phyloP scores from a whole-genome alignment of 1,284 basidiomycete species.

The Tilletiaria anomala region DNA sequence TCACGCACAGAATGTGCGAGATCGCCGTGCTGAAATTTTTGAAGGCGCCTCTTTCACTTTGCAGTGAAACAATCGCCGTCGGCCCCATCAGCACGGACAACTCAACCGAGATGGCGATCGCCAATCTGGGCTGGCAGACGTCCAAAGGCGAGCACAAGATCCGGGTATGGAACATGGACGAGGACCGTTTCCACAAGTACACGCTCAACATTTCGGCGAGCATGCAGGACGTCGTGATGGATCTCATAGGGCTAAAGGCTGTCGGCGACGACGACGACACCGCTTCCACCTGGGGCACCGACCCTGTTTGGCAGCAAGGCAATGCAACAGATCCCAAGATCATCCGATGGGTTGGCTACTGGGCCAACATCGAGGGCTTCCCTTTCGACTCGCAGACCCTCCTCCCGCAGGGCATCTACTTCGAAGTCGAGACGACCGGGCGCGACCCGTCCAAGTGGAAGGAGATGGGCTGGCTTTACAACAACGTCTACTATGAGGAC shows the following conservation, averaged over 20 bases:
- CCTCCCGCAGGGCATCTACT: constrained; percentile 30
- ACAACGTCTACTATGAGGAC: constrained; percentile 22
- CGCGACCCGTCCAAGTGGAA: constrained; percentile 25
- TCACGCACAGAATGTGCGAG: too few relatives aligned
- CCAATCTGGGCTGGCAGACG: constrained; percentile 7
- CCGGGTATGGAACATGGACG: constrained; percentile 19
- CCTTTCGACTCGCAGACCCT: constrained; percentile 12
- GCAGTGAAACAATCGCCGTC: constrained; percentile 32
- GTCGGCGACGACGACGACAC: not conserved
- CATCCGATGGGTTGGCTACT: constrained; percentile 7
- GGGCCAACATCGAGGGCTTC: constrained; percentile 5
- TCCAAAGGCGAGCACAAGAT: constrained; percentile 16
- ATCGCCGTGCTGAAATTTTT: too few relatives aligned
- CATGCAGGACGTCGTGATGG: constrained; percentile 28
- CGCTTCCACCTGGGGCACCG: constrained; percentile 17
- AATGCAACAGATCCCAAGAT: constrained; percentile 10
- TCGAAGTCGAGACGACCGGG: constrained; percentile 27
- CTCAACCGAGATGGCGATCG: constrained; percentile 8
- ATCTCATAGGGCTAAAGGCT: constrained; percentile 21
- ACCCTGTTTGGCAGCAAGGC: constrained; percentile 38
- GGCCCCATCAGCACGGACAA: constrained; percentile 27
- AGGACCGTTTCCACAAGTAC: constrained; percentile 4
- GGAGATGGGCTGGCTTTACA: constrained; percentile 17
- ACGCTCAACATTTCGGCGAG: constrained; percentile 4
- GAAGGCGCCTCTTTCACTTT: too few relatives aligned